phyloP scores from a whole-genome alignment of 805 yeast species.

The Candida mattraensis region DNA sequence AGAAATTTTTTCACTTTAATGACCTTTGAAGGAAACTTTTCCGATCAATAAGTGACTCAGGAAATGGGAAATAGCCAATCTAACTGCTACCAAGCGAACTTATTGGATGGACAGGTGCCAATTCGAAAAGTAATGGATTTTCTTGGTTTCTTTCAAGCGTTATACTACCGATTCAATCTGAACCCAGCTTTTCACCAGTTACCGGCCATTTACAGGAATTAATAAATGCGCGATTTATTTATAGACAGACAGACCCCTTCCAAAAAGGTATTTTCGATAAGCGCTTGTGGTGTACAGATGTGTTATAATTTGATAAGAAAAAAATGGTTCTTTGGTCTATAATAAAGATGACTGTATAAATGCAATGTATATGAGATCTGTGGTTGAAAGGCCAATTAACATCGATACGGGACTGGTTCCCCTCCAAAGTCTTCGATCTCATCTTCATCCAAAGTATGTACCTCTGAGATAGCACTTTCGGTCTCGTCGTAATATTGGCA shows the following conservation, averaged over 20 bases:
- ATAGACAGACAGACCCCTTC: neutral
- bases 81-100: too few relatives aligned
- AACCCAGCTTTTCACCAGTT: too few relatives aligned
- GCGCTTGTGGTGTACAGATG: neutral
- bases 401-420: conserved; percentile 5
- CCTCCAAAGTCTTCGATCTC: conserved; percentile 9
- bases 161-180: too few relatives aligned
- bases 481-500: conserved; percentile 27
- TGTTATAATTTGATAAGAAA: conserved; percentile 9
- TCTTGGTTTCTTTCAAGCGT: too few relatives aligned
- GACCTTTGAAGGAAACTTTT: neutral
- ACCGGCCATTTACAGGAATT: conserved; percentile 1
- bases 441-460: conserved; percentile 1
- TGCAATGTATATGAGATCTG: too few relatives aligned
- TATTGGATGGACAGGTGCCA: too few relatives aligned
- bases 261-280: too few relatives aligned
- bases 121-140: too few relatives aligned
- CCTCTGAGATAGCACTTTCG: conserved; percentile 1
- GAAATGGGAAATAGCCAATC: too few relatives aligned
- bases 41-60: neutral
- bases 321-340: too few relatives aligned
- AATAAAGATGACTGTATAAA: too few relatives aligned
- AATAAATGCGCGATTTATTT: conserved; percentile 8
- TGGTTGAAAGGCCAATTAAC: too few relatives aligned
- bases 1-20: neutral